These are phyloP conservation scores for Coccinonectria pachysandricola DNA, from an alignment of 2,329 filamentous ascomycete genomes.

Conservation along the genomic window DNA sequence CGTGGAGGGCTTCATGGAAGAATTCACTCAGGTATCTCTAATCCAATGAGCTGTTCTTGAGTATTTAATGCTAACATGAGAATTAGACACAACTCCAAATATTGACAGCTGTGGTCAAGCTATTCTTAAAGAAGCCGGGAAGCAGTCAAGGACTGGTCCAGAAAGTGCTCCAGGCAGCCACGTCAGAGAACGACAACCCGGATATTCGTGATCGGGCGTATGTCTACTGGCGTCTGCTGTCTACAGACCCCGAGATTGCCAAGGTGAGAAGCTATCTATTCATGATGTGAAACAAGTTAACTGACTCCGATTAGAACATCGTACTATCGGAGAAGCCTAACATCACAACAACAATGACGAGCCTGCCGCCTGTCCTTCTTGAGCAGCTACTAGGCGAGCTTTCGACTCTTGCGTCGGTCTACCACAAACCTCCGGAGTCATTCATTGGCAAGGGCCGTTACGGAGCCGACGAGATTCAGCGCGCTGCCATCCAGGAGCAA, in stretches of 20 bases:
- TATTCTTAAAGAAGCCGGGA: slow-evolving; percentile 94
- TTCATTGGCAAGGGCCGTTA: slow-evolving; percentile 94
- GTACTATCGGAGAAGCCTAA: slow-evolving; percentile 89
- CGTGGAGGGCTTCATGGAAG: slow-evolving; percentile 88
- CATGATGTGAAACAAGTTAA: background rate
- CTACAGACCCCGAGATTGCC: slow-evolving; percentile 80
- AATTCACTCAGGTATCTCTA: slow-evolving; percentile 88
- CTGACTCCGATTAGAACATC: slow-evolving; percentile 46
- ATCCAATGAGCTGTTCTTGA: too few species aligned
- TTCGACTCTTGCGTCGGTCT: slow-evolving; percentile 91
- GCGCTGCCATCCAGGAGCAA: slow-evolving; percentile 93
- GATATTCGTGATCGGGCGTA: slow-evolving; percentile 96
- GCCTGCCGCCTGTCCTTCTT: slow-evolving; percentile 69
- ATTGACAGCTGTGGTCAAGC: slow-evolving; percentile 89
- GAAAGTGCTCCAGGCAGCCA: slow-evolving; percentile 86
- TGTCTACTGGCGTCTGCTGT: slow-evolving; percentile 94
- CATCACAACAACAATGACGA: slow-evolving; percentile 89
- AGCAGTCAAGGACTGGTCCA: slow-evolving; percentile 86
- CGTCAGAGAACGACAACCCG: slow-evolving; percentile 91
- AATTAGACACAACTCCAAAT: slow-evolving; percentile 90
- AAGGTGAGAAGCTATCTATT: slow-evolving; percentile 45
- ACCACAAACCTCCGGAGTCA: slow-evolving; percentile 97
- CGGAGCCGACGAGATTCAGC: slow-evolving; percentile 87
- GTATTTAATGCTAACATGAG: too few species aligned
- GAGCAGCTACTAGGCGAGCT: slow-evolving; percentile 87